phyloP scores from a whole-genome alignment of 2,329 filamentous ascomycete species.

The Sordariomycetes sp. region DNA sequence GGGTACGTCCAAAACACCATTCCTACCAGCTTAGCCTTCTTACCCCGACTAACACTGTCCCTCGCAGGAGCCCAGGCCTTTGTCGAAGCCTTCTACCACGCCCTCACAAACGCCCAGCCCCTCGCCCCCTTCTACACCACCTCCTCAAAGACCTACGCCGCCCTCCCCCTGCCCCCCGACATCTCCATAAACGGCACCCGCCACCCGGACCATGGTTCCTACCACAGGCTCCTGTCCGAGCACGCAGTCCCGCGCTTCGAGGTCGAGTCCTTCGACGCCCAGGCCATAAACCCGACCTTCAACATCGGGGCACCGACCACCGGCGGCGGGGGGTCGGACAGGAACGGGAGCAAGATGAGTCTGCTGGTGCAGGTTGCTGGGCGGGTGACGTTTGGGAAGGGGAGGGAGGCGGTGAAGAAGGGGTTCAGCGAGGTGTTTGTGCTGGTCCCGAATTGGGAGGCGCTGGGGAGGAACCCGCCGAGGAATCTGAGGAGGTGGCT shows the following conservation, averaged over 20 bases:
- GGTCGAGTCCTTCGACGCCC: conserved; percentile 62
- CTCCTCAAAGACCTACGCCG: conserved; percentile 32
- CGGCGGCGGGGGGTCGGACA: conserved; percentile 25
- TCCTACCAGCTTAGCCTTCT: neutral
- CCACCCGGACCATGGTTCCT: conserved; percentile 46
- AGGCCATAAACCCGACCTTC: conserved; percentile 62
- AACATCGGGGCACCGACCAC: conserved; percentile 35
- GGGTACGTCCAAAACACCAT: conserved; percentile 5
- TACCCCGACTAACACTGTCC: neutral
- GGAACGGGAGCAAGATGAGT: conserved; percentile 46
- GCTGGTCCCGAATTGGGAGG: conserved; percentile 63
- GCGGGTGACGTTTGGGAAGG: conserved; percentile 53
- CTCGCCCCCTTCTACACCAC: conserved; percentile 61
- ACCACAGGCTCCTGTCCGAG: conserved; percentile 54
- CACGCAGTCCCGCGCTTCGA: conserved; percentile 54
- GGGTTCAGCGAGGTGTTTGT: conserved; percentile 73
- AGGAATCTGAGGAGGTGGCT: conserved; percentile 46
- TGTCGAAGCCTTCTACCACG: conserved; percentile 47
- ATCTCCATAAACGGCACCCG: conserved; percentile 72
- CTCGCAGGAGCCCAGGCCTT: conserved; percentile 8
- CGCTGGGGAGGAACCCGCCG: conserved; percentile 35
- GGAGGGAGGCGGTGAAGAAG: conserved; percentile 46
- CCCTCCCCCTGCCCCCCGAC: conserved; percentile 35
- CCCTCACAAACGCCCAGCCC: conserved; percentile 49
- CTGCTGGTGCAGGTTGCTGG: conserved; percentile 65